Base-by-base conservation (phyloP, 805 yeast genomes). In the Metschnikowia rubicola region DNA sequence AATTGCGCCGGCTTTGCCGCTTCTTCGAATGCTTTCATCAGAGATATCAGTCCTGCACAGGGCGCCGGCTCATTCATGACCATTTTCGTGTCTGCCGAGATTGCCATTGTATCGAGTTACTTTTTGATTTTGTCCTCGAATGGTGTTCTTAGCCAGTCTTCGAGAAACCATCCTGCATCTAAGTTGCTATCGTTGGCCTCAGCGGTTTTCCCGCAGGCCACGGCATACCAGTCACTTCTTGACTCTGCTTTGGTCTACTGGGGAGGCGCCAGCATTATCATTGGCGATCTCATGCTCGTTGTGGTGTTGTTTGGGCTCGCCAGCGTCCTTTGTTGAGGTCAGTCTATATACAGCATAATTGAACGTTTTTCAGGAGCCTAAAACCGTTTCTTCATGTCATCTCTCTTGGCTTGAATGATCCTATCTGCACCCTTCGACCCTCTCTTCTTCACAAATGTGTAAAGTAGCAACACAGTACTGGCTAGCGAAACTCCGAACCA, bases 401-500 rank as follows among this genome's bases (percentile, higher is more conserved):
- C 54, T 46, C 67, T 60, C 59, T 71, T 72, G 13, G 74, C 75
- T 39, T 64, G 70, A 28, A 72, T 59, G 11, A 71, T 56, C 57
- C 63, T 65, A 34, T 72, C 76, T 3, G 75, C 77, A 48, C 68
- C 58, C 48, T 57, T 55, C 50, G 57, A 60, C 43, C 62, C 62
- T 45, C 58, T 59, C 40, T 52, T 58, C 51, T 68, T 72, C 58
- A 58, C 51, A 42, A 68, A 55, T 15, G 59, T 55, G 52, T 66
- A 72, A 11, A 60, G 37, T 47, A 94, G 74, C 66, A 89, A 78
- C 31, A 85, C 79, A 0, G 90, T 58, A 33, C 96, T 85, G 34
- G 88, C 78, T 35, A 86, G 58, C 2, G 90, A 81, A 37, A 92
- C 77, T 0, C 97, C 96, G 64, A 88, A 92, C 99, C 99, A 94